Evolutionary conservation across 2,329 filamentous ascomycete species (phyloP).

Genomic region (Byssochlamys sp.): DNA sequence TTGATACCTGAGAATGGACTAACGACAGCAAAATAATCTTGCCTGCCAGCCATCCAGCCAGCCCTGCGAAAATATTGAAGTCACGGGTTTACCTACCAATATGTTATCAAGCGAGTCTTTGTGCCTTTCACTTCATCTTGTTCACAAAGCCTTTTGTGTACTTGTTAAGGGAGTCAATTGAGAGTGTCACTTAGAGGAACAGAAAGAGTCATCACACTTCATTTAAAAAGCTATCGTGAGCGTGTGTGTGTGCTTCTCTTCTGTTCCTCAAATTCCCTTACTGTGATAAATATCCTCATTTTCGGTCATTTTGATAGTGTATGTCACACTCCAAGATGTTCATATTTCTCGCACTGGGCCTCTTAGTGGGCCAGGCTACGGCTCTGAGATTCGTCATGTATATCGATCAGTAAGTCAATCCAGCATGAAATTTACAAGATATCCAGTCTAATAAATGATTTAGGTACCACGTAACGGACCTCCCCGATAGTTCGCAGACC

Average conservation of each 20-base stretch:
- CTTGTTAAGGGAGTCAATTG: not conserved
- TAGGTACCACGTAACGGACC: constrained; percentile 34
- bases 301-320: no score
- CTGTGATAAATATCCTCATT: not conserved
- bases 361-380: constrained; percentile 22
- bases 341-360: constrained; percentile 17
- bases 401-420: constrained; percentile 36
- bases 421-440: not conserved
- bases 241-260: not conserved
- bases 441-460: not conserved
- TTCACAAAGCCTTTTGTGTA: not conserved
- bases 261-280: not conserved
- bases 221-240: not conserved
- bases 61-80: not conserved
- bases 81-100: not conserved
- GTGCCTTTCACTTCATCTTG: not conserved
- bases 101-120: not conserved
- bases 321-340: constrained; percentile 11
- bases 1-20: not conserved
- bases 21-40: not conserved
- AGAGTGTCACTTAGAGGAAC: not conserved
- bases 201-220: not conserved
- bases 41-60: not conserved
- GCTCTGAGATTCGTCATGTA: constrained; percentile 36
- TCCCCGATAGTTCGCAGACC: constrained; percentile 28